Percentiles rank a stretch among this genome's conserved stretches.
These are phyloP conservation scores for Candida vaughaniae DNA, from an alignment of 805 yeast species.

Conservation along the genomic window DNA sequence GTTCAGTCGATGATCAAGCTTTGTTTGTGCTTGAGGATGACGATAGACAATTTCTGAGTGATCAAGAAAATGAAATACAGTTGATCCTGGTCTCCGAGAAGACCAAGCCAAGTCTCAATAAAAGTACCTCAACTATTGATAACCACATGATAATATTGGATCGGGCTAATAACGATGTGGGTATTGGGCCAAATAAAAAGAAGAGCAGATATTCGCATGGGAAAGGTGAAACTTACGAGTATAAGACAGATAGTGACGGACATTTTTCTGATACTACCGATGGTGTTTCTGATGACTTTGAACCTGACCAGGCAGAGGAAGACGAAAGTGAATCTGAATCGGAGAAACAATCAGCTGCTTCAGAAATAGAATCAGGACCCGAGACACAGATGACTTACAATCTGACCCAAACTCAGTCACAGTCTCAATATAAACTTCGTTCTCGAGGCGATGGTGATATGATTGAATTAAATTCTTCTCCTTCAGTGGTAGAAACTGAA, in stretches of 20 bases:
- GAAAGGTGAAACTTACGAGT: not conserved
- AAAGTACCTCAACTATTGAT: not conserved
- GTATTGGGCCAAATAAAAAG: not conserved
- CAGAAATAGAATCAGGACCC: constrained; percentile 1
- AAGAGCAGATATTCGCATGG: not conserved
- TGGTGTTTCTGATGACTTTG: constrained; percentile 2
- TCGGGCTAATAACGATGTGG: not conserved
- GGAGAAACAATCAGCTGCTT: not conserved
- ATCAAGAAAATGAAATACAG: constrained; percentile 4
- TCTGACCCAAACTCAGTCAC: constrained; percentile 2
- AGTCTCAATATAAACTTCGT: constrained; percentile 1
- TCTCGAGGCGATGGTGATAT: not conserved
- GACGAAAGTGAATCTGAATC: not conserved
- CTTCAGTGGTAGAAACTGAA: constrained; percentile 2
- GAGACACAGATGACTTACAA: not conserved
- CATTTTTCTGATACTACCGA: not conserved
- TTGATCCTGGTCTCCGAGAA: not conserved
- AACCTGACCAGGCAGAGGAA: constrained; percentile 1
- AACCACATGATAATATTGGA: no score
- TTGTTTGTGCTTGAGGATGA: constrained; percentile 2
- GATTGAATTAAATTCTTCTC: not conserved
- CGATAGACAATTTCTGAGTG: constrained; percentile 8
- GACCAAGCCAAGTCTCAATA: no score
- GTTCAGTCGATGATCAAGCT: not conserved
- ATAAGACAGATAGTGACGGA: not conserved